phyloP scores from a whole-genome alignment of 208 protist species.

The Novymonas esmeraldas region DNA sequence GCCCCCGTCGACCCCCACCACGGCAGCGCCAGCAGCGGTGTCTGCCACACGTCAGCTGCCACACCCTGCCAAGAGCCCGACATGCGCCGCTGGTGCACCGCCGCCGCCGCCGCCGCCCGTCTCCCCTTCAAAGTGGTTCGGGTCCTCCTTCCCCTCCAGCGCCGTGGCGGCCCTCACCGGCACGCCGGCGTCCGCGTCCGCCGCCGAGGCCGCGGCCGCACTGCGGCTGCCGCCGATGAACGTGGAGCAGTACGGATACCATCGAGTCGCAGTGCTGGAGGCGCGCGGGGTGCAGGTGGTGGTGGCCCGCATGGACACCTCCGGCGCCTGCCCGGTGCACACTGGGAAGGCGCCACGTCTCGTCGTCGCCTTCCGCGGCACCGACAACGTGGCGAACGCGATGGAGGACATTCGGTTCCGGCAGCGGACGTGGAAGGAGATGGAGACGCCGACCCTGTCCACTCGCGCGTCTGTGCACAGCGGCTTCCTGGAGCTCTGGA shows the following conservation, averaged over 20 bases:
- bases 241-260: slow-evolving; percentile 77
- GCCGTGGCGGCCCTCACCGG: neutral
- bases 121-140: neutral
- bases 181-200: neutral
- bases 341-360: slow-evolving; percentile 56
- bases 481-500: slow-evolving; percentile 84
- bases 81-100: neutral
- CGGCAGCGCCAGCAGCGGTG: neutral
- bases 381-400: slow-evolving; percentile 72
- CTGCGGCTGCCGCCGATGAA: slow-evolving; percentile 39
- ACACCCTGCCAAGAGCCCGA: neutral
- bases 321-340: slow-evolving; percentile 29
- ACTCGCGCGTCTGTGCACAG: slow-evolving; percentile 63
- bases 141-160: neutral
- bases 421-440: slow-evolving; percentile 70
- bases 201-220: neutral
- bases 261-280: slow-evolving; percentile 63
- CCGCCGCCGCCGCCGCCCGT: too few species aligned
- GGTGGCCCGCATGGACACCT: slow-evolving; percentile 53
- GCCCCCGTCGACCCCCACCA: neutral
- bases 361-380: slow-evolving; percentile 83
- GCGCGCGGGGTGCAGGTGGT: slow-evolving; percentile 71
- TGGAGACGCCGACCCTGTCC: slow-evolving; percentile 42
- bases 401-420: slow-evolving; percentile 68
- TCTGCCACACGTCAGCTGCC: too few species aligned